phyloP scores from a whole-genome alignment of 148 eudicot genomes.

The Arbutus unedo region DNA sequence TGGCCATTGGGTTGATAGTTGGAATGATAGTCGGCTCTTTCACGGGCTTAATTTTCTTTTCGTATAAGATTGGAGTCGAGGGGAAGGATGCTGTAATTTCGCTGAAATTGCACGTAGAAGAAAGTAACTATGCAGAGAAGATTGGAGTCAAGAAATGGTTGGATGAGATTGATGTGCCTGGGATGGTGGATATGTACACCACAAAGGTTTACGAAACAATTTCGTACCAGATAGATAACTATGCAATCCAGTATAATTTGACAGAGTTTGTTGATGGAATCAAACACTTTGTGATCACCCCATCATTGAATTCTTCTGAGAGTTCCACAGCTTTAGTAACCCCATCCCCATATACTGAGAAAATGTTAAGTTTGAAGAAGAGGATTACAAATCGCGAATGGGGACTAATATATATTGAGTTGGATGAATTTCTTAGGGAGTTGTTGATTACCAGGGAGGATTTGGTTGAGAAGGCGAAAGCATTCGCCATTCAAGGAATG shows the following conservation, averaged over 20 bases:
- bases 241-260: slow-evolving; percentile 89
- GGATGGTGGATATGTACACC: slow-evolving; percentile 73
- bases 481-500: slow-evolving; percentile 64
- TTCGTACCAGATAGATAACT: slow-evolving; percentile 73
- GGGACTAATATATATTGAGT: slow-evolving; percentile 64
- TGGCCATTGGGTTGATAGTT: slow-evolving; percentile 82
- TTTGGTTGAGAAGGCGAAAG: slow-evolving; percentile 70
- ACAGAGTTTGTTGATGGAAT: slow-evolving; percentile 80
- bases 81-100: slow-evolving; percentile 81
- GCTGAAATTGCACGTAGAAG: slow-evolving; percentile 67
- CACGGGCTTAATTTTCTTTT: slow-evolving; percentile 63
- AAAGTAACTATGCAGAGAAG: slow-evolving; percentile 78
- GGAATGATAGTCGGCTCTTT: slow-evolving; percentile 75
- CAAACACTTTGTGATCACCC: slow-evolving; percentile 68
- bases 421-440: slow-evolving; percentile 62
- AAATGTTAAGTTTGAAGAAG: slow-evolving; percentile 49
- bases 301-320: slow-evolving; percentile 38
- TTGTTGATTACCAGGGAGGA: slow-evolving; percentile 50
- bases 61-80: slow-evolving; percentile 89
- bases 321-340: slow-evolving; percentile 39
- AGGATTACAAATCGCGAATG: slow-evolving; percentile 76
- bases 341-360: slow-evolving; percentile 74
- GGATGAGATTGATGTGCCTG: slow-evolving; percentile 93
- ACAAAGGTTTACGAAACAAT: slow-evolving; percentile 69
- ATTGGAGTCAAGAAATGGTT: slow-evolving; percentile 89